These are phyloP conservation scores for Trypanosoma avium DNA, from an alignment of 208 protist species.

Conservation along the genomic window DNA sequence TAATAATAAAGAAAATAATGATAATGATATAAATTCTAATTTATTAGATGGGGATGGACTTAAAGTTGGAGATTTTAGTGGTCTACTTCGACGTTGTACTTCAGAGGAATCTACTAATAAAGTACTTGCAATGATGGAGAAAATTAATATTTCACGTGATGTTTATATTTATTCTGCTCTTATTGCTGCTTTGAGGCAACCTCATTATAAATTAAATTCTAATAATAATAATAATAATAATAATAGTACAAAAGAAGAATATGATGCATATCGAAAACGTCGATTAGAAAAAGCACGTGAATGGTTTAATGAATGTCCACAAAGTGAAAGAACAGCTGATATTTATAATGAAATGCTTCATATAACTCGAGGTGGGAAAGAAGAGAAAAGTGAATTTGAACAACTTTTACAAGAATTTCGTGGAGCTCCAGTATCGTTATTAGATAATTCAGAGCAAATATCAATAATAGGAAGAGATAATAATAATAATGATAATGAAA, in stretches of 20 bases:
- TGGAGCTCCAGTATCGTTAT: constrained; percentile 31
- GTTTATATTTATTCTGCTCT: constrained; percentile 54
- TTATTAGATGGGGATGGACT: constrained; percentile 5
- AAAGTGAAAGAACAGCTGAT: constrained; percentile 36
- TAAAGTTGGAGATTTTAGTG: constrained; percentile 81
- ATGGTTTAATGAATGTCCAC: constrained; percentile 65
- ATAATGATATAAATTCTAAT: not conserved
- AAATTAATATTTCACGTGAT: constrained; percentile 37
- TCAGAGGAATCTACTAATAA: constrained; percentile 38
- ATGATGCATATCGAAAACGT: constrained; percentile 53
- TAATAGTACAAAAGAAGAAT: constrained; percentile 24
- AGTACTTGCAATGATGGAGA: constrained; percentile 69
- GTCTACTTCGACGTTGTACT: constrained; percentile 54
- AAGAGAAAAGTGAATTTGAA: constrained; percentile 50
- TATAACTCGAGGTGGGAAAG: constrained; percentile 44
- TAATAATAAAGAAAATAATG: not conserved
- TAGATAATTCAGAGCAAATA: not conserved
- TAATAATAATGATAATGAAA: not conserved
- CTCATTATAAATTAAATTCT: constrained; percentile 39
- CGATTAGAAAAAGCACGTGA: constrained; percentile 40
- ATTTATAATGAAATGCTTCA: constrained; percentile 83
- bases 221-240: not conserved
- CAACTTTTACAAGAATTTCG: constrained; percentile 50
- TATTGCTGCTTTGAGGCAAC: constrained; percentile 69
- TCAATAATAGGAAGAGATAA: no score